Base-by-base conservation (phyloP, 805 yeast genomes). In the Sugiyamaella lignohabitans region DNA sequence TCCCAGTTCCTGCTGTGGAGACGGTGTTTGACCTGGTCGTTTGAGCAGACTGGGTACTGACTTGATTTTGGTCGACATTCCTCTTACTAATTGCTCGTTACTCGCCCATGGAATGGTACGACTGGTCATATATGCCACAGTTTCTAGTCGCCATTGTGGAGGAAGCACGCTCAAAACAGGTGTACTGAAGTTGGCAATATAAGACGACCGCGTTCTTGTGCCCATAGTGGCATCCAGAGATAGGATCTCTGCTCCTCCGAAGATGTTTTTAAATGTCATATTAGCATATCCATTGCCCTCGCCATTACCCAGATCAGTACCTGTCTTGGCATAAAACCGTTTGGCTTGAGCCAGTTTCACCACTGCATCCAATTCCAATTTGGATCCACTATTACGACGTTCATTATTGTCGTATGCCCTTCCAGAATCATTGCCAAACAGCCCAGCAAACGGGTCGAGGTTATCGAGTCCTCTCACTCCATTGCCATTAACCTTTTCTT, bases 201-300 rank as follows among this genome's bases (percentile, higher is more conserved):
- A 76, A 5, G 82, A 74, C 0, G 81, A 71, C 51, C 74, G 70
- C 1, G 81, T 79, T 44, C 80, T 70, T 4, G 84, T 79, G 18
- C 84, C 84, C 21, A 75, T 66, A 4, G 80, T 79, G 47, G 77
- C 72, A 50, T 80, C 80, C 14, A 80, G 50, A 14, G 74, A 67
- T 14, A 84, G 55, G 4, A 67, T 66, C 59, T 83, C 89, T 14
- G 84, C 87, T n/a, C 82, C 82, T 3, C 85, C 87, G 53, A 82
- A 73, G 5, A 76, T 66, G 58, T 82, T 82, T 38, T 73, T 63
- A 49, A 72, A 69, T 62, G 80, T 88, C 47, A 89, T 78, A 27
- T 86, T 82, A 40, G 87, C 73, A 59, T 89, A 88, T 1, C 97
- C 98, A 60, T 86, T 93, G 24, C 97, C 98, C 68, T 93, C 98